These are phyloP conservation scores for Geum urbanum DNA, from an alignment of 306 rosid species.

Conservation along the genomic window DNA sequence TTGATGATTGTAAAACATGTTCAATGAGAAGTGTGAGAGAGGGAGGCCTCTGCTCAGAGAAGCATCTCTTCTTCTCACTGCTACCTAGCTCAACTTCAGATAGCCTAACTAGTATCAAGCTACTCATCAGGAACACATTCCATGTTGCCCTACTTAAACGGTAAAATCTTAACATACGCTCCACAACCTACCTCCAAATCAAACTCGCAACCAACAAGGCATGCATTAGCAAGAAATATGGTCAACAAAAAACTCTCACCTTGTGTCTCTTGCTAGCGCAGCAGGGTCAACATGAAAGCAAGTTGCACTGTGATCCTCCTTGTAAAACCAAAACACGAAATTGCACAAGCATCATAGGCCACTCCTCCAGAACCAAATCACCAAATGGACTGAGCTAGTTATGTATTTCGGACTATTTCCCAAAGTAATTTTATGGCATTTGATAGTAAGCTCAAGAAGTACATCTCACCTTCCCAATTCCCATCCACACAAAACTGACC, in stretches of 20 bases:
- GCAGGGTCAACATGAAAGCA: constrained; percentile 31
- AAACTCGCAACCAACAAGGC: background rate
- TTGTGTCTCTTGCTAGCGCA: background rate
- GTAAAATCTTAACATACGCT: background rate
- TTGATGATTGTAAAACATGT: background rate
- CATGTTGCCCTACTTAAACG: background rate
- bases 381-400: background rate
- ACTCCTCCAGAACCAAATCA: constrained; percentile 7
- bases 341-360: constrained; percentile 30
- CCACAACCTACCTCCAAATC: background rate
- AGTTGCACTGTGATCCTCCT: constrained; percentile 38
- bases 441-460: background rate
- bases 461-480: background rate
- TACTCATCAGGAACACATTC: background rate
- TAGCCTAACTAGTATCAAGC: background rate
- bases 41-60: background rate
- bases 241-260: constrained; percentile 8
- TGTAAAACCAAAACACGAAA: constrained; percentile 29
- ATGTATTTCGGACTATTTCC: no score
- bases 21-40: background rate
- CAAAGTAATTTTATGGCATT: background rate
- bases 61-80: background rate
- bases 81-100: background rate
- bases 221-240: background rate
- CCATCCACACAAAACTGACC: no score